These are phyloP conservation scores for Passalora sequoiae DNA, from an alignment of 2,329 filamentous ascomycete species.

Conservation along the genomic window DNA sequence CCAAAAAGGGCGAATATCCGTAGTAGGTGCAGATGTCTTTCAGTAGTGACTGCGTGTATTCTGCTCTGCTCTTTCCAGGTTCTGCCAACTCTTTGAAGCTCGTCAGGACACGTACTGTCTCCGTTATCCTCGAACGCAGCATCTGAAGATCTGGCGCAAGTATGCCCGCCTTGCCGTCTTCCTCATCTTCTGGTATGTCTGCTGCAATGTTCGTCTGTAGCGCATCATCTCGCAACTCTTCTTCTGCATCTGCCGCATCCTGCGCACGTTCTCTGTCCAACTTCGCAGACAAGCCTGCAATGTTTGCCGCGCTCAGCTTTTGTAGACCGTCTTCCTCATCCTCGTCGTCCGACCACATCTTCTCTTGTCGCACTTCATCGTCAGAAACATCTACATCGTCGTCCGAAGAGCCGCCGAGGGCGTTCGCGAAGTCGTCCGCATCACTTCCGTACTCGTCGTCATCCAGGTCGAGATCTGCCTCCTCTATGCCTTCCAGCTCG, in stretches of 20 bases:
- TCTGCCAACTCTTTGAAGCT: constrained; percentile 80
- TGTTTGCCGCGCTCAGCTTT: constrained; percentile 89
- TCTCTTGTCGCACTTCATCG: constrained; percentile 44
- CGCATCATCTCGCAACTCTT: constrained; percentile 77
- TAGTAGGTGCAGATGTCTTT: constrained; percentile 96
- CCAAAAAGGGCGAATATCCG: constrained; percentile 90
- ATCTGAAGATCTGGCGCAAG: constrained; percentile 87
- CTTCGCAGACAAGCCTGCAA: constrained; percentile 81
- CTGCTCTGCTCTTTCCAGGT: constrained; percentile 72
- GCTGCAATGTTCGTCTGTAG: constrained; percentile 89
- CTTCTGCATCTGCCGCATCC: constrained; percentile 76
- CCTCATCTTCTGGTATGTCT: constrained; percentile 59
- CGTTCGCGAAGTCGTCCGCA: constrained; percentile 32
- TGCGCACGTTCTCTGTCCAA: constrained; percentile 71
- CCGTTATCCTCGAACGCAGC: constrained; percentile 80
- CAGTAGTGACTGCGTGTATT: constrained; percentile 81
- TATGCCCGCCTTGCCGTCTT: constrained; percentile 51
- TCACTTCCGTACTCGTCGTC: constrained; percentile 31
- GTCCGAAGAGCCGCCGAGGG: constrained; percentile 39
- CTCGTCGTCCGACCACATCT: constrained; percentile 92
- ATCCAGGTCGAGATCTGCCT: constrained; percentile 25
- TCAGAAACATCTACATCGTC: constrained; percentile 61
- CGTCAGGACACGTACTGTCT: constrained; percentile 85
- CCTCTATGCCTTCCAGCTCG: constrained; percentile 42
- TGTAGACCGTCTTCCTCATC: constrained; percentile 77